Conservation (phyloP, 371 early-diverging fungal genomes). For the Apophysomyces variabilis region DNA sequence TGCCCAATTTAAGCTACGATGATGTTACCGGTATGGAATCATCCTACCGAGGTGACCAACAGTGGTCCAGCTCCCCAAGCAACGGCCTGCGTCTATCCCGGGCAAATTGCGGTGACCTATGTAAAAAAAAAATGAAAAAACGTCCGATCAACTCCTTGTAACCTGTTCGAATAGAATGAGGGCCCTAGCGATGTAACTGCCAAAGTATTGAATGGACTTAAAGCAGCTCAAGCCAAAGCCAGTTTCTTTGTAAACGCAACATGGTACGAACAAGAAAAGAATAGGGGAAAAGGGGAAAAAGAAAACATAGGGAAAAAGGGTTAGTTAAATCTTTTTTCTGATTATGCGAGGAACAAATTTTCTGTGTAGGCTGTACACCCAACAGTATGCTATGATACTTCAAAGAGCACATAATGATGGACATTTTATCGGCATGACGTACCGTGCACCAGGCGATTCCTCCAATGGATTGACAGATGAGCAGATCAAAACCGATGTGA, state of each 20-base stretch:
- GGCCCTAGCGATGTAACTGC: conserved; percentile 67
- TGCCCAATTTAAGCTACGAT: conserved; percentile 22
- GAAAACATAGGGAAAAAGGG: too few relatives aligned
- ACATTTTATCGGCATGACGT: conserved; percentile 61
- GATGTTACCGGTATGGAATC: conserved; percentile 51
- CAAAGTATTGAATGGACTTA: conserved; percentile 57
- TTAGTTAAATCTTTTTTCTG: too few relatives aligned
- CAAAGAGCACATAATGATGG: conserved; percentile 55
- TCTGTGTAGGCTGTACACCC: conserved; percentile 34
- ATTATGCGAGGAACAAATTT: too few relatives aligned
- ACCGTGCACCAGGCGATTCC: conserved; percentile 52
- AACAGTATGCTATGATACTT: conserved; percentile 55
- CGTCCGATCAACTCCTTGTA: too few relatives aligned
- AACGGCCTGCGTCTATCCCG: conserved; percentile 53
- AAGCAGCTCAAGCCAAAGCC: conserved; percentile 56
- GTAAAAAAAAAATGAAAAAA: conserved; percentile 26
- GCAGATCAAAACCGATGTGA: conserved; percentile 50
- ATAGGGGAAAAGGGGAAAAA: too few relatives aligned
- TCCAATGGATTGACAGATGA: conserved; percentile 46
- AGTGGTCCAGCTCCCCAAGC: conserved; percentile 45
- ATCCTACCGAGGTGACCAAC: conserved; percentile 31
- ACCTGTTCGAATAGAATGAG: conserved; percentile 41
- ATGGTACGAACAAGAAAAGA: conserved; percentile 32
- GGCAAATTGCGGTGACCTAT: conserved; percentile 60
- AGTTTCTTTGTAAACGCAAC: conserved; percentile 64